phyloP scores from a whole-genome alignment of 2,329 filamentous ascomycete genomes.

The Cladosporium velox region DNA sequence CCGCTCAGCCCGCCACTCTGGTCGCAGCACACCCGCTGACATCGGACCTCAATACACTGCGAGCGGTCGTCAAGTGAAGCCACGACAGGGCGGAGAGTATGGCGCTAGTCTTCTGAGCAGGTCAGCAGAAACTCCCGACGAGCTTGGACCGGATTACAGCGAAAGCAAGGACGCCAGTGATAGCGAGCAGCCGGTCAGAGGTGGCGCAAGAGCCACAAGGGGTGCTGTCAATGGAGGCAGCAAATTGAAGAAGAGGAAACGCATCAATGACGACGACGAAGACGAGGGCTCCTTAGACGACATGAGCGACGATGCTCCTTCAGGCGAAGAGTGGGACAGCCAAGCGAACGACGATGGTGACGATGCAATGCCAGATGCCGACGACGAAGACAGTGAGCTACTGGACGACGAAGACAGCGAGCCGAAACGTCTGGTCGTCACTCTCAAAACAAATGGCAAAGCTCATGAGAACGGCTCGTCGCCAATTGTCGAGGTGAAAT shows the following conservation, averaged over 20 bases:
- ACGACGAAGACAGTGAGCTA: conserved; percentile 9
- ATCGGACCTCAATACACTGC: conserved; percentile 70
- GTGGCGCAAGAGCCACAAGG: conserved; percentile 42
- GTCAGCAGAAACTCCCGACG: conserved; percentile 47
- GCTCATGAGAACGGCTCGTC: background rate
- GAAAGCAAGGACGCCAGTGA: conserved; percentile 41
- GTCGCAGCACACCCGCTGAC: conserved; percentile 70
- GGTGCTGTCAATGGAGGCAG: conserved; percentile 34
- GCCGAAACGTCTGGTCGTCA: conserved; percentile 18
- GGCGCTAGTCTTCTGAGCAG: conserved; percentile 62
- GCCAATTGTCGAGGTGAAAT: background rate
- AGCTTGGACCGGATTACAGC: conserved; percentile 31
- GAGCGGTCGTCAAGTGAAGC: conserved; percentile 81
- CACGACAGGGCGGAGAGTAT: conserved; percentile 64
- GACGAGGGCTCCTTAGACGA: conserved; percentile 53
- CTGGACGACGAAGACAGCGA: conserved; percentile 12
- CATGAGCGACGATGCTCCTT: conserved; percentile 62
- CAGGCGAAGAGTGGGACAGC: conserved; percentile 60
- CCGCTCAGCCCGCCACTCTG: conserved; percentile 64
- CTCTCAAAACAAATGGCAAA: conserved; percentile 13
- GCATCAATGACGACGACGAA: conserved; percentile 57
- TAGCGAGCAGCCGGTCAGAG: conserved; percentile 47
- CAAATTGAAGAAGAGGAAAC: conserved; percentile 46
- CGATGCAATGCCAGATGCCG: conserved; percentile 17
- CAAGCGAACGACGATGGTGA: conserved; percentile 19